phyloP scores from a whole-genome alignment of 176 grass and related monocot genomes.

The Oryza meyeriana region DNA sequence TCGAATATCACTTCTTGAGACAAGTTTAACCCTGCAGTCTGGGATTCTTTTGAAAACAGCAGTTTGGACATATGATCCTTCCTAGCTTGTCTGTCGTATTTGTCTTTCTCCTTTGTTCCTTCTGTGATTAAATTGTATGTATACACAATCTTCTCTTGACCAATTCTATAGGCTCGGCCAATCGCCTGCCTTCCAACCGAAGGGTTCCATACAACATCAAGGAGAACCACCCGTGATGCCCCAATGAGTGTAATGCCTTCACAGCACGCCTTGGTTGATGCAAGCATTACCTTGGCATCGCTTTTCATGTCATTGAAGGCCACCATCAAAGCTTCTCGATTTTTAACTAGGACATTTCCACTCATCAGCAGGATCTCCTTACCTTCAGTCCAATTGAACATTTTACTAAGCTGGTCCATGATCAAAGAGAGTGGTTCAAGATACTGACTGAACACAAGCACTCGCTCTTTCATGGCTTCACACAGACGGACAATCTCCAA shows the following conservation, averaged over 20 bases:
- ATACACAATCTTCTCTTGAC: constrained; percentile 76
- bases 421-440: constrained; percentile 60
- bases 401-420: constrained; percentile 51
- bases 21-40: constrained; percentile 19
- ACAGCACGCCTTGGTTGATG: constrained; percentile 72
- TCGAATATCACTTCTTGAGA: constrained; percentile 25
- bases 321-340: constrained; percentile 51
- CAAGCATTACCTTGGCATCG: constrained; percentile 74
- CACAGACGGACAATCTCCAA: constrained; percentile 63
- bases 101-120: constrained; percentile 71
- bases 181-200: constrained; percentile 77
- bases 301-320: constrained; percentile 72
- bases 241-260: constrained; percentile 82
- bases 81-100: constrained; percentile 60
- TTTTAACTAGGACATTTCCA: constrained; percentile 33
- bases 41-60: constrained; percentile 47
- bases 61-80: constrained; percentile 78
- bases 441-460: constrained; percentile 84
- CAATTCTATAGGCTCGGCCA: constrained; percentile 77
- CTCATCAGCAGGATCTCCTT: constrained; percentile 65
- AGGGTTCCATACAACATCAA: constrained; percentile 97
- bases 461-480: constrained; percentile 48
- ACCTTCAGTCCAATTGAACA: constrained; percentile 59
- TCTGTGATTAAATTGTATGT: constrained; percentile 73
- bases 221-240: constrained; percentile 80